A percentile compares a stretch with the other conserved stretches of the same genome.
Conservation (phyloP, 768 basidiomycete genomes). For the Hemileccinum rubropunctum region DNA sequence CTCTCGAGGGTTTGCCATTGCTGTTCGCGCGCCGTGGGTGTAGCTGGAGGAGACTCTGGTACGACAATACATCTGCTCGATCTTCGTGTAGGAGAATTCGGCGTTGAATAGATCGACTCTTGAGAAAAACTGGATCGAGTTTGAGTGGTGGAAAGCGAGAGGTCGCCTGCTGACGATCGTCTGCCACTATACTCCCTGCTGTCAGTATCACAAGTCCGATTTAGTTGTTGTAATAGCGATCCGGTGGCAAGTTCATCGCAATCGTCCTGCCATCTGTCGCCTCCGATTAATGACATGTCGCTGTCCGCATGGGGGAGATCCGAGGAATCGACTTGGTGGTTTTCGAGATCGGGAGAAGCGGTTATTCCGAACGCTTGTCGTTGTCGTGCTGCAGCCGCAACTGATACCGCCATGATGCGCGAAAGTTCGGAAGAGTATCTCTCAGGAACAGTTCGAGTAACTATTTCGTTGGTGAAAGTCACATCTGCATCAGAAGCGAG, state of each 20-base stretch:
- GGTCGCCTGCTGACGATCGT: conserved; percentile 5
- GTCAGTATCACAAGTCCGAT: conserved; percentile 1
- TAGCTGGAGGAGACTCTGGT: conserved; percentile 8
- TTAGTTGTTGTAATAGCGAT: conserved; percentile 26
- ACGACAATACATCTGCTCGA: conserved; percentile 8
- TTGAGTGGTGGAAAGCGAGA: conserved; percentile 11
- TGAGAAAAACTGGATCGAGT: conserved; percentile 20
- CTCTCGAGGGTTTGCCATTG: conserved; percentile 24
- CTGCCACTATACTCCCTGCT: background rate
- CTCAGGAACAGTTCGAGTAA: background rate
- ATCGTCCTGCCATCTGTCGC: conserved; percentile 41
- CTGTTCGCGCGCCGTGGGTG: conserved; percentile 12
- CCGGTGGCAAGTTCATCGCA: conserved; percentile 27
- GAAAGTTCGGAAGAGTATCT: conserved; percentile 30
- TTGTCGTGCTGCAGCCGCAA: conserved; percentile 43
- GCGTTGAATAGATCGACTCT: conserved; percentile 25
- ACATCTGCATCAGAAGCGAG: conserved; percentile 17
- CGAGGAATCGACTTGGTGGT: background rate
- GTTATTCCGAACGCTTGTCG: conserved; percentile 52
- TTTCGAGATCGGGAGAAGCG: conserved; percentile 32
- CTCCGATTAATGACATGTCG: conserved; percentile 42
- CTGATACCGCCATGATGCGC: conserved; percentile 25
- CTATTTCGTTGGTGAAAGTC: background rate
- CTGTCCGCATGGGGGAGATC: conserved; percentile 42
- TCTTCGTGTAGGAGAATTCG: conserved; percentile 11